phyloP scores from a whole-genome alignment of 129 eudicot genomes.

The Ambrosia trifida region DNA sequence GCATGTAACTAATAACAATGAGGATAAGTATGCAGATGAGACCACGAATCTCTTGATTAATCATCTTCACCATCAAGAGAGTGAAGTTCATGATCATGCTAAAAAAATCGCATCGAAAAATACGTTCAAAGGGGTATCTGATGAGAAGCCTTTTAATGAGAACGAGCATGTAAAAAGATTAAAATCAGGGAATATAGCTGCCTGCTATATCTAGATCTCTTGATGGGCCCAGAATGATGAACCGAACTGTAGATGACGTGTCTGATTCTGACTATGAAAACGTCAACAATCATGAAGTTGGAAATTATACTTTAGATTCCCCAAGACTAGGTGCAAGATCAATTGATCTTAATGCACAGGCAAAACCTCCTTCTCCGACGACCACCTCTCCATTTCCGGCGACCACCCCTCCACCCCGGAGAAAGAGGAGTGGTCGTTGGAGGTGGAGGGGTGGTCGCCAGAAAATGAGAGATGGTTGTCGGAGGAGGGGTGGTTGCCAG shows the following conservation, averaged over 20 bases:
- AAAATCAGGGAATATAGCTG: conserved; percentile 43
- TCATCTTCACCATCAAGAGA: conserved; percentile 39
- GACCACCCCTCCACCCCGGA: too few relatives aligned
- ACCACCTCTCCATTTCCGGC: too few relatives aligned
- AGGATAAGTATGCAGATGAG: conserved; percentile 44
- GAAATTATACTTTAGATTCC: conserved; percentile 47
- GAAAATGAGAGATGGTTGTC: too few relatives aligned
- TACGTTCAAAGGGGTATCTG: conserved; percentile 52
- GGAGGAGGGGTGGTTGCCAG: too few relatives aligned
- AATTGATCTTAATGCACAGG: conserved; percentile 39
- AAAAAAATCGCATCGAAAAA: conserved; percentile 33
- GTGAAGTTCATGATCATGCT: conserved; percentile 10
- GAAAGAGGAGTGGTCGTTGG: too few relatives aligned
- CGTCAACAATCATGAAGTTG: conserved; percentile 33
- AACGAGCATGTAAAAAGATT: conserved; percentile 48
- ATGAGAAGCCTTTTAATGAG: conserved; percentile 46
- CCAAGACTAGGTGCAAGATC: conserved; percentile 49
- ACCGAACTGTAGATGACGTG: conserved; percentile 38
- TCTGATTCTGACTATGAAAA: conserved; percentile 44
- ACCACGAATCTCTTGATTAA: conserved; percentile 28
- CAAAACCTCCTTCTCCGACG: conserved; percentile 43
- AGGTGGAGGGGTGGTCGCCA: too few relatives aligned
- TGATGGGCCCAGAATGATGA: conserved; percentile 35
- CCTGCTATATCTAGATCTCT: conserved; percentile 4
- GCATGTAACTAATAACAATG: conserved; percentile 39